Base-by-base conservation (phyloP, 2,329 filamentous ascomycete genomes). In the Pseudogymnoascus sp. region DNA sequence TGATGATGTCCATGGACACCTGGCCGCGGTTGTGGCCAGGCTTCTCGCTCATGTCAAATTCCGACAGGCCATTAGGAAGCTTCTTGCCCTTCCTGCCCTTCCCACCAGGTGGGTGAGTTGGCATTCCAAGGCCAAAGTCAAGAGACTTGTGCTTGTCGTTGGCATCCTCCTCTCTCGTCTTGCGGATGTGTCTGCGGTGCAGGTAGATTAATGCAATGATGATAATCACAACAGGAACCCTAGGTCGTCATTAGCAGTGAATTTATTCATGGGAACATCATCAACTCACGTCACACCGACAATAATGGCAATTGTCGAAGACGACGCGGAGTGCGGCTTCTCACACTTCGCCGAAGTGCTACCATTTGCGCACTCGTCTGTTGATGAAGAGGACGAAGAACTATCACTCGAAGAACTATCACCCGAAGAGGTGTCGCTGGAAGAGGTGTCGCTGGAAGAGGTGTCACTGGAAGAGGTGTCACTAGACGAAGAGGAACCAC, bases 141-240 rank as follows among this genome's bases (percentile, higher is more conserved):
- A 97, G 82, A 0, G 91, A 95, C 72, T 89, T 93, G 76, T 96
- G 91, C 68, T 91, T 90, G 75, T 97, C 93, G 66, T 89, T 86
- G 17, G 83, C 82, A 77, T 99, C 95, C 77, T 99, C 95, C 64
- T 81, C 78, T 63, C 81, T 80, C 67, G 91, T 81, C 70, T 86
- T 91, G 73, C 83, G 85, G 40, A 90, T 77, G 70, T 91, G 89
- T 74, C 91, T 84, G 61, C 91, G 85, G 73, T 97, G 93, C 37
- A 99, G 82, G 72, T 87, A 88, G 67, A 93, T 72, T 40, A 97
- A 78, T 1, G 91, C 83, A 59, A 85, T 72, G 1, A 88, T 73
- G 19, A 89, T 88, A 65, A 83, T 78, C 31, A 86, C 78, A 56
- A 96, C 72, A 0, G 95, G 93, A 62, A 97, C 85, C 44, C 93